Conservation (phyloP, 2,329 filamentous ascomycete species). For the Aaosphaeria pasadenensis region DNA sequence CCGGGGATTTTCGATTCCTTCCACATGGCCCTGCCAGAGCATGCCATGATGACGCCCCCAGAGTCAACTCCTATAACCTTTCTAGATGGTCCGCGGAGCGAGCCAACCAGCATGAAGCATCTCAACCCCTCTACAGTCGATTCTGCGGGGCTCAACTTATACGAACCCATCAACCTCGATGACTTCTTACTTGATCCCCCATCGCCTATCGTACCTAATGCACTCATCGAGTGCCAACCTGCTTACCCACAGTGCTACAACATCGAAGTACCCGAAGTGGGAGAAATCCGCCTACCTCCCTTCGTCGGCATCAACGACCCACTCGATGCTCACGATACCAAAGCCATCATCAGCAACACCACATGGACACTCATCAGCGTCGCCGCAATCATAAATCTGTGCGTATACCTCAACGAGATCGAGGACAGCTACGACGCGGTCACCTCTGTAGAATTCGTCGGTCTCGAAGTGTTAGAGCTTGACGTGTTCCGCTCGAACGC, state of each 20-base stretch:
- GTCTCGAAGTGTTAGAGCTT: constrained; percentile 2
- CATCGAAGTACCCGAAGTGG: not conserved
- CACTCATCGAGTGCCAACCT: too few relatives aligned
- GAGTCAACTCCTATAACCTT: too few relatives aligned
- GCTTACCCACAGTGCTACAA: not conserved
- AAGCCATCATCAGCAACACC: constrained; percentile 1
- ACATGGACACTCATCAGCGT: constrained; percentile 1
- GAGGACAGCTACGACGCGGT: not conserved
- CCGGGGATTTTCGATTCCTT: not conserved
- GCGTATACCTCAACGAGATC: constrained; percentile 4
- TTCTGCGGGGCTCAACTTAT: too few relatives aligned
- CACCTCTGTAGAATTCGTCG: constrained; percentile 2
- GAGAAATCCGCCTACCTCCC: not conserved
- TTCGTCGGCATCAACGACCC: not conserved
- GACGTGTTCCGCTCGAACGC: constrained; percentile 1
- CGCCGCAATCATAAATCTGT: constrained; percentile 1
- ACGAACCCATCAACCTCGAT: too few relatives aligned
- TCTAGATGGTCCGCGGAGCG: too few relatives aligned
- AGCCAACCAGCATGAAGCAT: too few relatives aligned
- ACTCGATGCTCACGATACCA: not conserved
- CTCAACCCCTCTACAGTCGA: too few relatives aligned
- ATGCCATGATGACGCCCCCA: too few relatives aligned
- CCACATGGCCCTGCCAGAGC: not conserved
- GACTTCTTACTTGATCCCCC: too few relatives aligned
- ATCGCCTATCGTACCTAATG: too few relatives aligned